Percentiles rank a stretch among this genome's conserved stretches.
These are phyloP conservation scores for Candida golubevii DNA, from an alignment of 805 yeast species.

Conservation along the genomic window DNA sequence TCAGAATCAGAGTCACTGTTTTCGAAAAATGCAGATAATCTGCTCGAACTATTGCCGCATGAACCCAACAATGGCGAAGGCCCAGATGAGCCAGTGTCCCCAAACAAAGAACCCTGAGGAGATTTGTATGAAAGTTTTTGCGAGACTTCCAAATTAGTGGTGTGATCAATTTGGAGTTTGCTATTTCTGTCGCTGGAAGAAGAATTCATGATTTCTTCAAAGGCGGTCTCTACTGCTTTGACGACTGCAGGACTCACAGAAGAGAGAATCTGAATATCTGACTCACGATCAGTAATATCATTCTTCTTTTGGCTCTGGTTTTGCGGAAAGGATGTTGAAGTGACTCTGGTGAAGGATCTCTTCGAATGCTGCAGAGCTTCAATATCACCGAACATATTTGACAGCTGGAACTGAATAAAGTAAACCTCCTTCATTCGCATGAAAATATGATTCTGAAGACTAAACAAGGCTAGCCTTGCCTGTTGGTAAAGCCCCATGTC, in stretches of 20 bases:
- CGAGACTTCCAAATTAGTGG: neutral
- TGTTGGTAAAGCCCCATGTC: constrained; percentile 33
- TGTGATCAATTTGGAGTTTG: neutral
- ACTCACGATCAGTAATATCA: neutral
- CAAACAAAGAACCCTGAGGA: constrained; percentile 8
- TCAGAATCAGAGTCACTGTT: constrained; percentile 33
- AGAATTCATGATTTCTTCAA: constrained; percentile 50
- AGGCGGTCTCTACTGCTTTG: constrained; percentile 64
- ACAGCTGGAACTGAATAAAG: constrained; percentile 54
- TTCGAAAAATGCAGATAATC: constrained; percentile 32
- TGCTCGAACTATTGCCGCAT: constrained; percentile 8
- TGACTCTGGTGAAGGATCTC: constrained; percentile 1
- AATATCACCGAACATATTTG: constrained; percentile 33
- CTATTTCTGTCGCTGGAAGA: constrained; percentile 9
- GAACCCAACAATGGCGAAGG: constrained; percentile 3
- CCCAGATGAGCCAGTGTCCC: constrained; percentile 1
- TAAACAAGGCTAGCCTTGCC: constrained; percentile 59
- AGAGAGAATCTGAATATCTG: neutral
- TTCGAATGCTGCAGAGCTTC: constrained; percentile 5
- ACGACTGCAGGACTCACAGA: constrained; percentile 44
- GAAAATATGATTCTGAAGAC: constrained; percentile 52
- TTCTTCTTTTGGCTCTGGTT: neutral
- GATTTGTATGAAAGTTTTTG: neutral
- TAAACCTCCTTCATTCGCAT: constrained; percentile 48
- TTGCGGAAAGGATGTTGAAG: constrained; percentile 7